Percentiles rank a stretch among this genome's conserved stretches.
phyloP scores from a whole-genome alignment of 306 rosid genomes.

The Phaseolus lunatus region DNA sequence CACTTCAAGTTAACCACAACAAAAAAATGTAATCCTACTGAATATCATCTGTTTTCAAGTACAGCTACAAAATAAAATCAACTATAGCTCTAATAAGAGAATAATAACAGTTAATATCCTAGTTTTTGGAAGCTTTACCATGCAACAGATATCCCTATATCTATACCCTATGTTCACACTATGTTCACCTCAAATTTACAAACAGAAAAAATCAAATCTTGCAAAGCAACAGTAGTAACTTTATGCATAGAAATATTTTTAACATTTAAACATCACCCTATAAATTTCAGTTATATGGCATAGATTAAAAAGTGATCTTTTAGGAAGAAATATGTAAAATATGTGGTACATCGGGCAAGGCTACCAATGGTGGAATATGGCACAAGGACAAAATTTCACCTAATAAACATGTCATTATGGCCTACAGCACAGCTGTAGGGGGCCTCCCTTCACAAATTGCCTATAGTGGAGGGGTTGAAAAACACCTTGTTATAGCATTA shows the following conservation, averaged over 20 bases:
- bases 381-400: background rate
- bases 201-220: no score
- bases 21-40: background rate
- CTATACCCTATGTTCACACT: background rate
- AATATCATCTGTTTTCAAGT: conserved; percentile 9
- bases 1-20: conserved; percentile 19
- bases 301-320: background rate
- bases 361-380: background rate
- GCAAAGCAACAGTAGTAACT: background rate
- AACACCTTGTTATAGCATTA: background rate
- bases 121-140: background rate
- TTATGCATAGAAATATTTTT: no score
- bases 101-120: background rate
- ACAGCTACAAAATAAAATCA: conserved; percentile 6
- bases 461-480: background rate
- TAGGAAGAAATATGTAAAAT: background rate
- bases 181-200: background rate
- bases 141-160: background rate
- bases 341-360: background rate
- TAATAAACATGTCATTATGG: no score
- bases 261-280: background rate
- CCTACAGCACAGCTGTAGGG: background rate
- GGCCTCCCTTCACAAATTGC: background rate
- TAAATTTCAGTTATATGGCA: no score
- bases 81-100: background rate